These are phyloP conservation scores for Cryptosporidium meleagridis DNA, from an alignment of 169 alveolate genomes.

Conservation along the genomic window DNA sequence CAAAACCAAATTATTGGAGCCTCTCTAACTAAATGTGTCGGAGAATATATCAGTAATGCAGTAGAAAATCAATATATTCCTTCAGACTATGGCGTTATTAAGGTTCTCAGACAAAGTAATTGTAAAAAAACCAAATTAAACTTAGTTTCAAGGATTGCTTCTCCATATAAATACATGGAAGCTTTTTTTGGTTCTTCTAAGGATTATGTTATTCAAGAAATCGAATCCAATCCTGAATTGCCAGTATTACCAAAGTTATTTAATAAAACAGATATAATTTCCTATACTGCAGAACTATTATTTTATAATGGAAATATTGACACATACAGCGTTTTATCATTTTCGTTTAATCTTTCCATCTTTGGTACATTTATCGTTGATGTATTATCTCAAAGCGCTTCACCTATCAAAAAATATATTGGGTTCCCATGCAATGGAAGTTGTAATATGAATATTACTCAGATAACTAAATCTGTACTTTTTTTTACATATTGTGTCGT, in stretches of 20 bases:
- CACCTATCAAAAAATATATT: slow-evolving; percentile 51
- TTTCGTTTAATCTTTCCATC: slow-evolving; percentile 18
- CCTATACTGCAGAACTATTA: slow-evolving; percentile 21
- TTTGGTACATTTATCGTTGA: slow-evolving; percentile 47
- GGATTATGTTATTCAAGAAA: slow-evolving; percentile 19
- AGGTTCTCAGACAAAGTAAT: background rate
- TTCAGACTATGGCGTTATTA: slow-evolving; percentile 29
- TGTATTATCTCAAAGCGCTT: slow-evolving; percentile 41
- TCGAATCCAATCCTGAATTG: slow-evolving; percentile 26
- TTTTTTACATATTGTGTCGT: slow-evolving; percentile 22
- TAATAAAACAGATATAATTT: slow-evolving; percentile 42
- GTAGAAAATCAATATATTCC: slow-evolving; percentile 30
- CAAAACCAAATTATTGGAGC: slow-evolving; percentile 69
- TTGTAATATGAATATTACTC: slow-evolving; percentile 35
- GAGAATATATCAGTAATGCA: background rate
- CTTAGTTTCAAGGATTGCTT: slow-evolving; percentile 50
- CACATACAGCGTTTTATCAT: slow-evolving; percentile 32
- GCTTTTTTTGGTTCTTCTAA: slow-evolving; percentile 38
- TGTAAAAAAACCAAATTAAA: slow-evolving; percentile 55
- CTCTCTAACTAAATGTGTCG: slow-evolving; percentile 45
- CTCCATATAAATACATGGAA: slow-evolving; percentile 57
- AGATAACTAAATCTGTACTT: slow-evolving; percentile 2
- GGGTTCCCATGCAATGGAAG: slow-evolving; percentile 51
- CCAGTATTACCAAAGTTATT: slow-evolving; percentile 53
- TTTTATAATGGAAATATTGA: slow-evolving; percentile 60